Evolutionary conservation across 768 basidiomycete genomes (phyloP).

Genomic region (Stropharia rugosoannulata): DNA sequence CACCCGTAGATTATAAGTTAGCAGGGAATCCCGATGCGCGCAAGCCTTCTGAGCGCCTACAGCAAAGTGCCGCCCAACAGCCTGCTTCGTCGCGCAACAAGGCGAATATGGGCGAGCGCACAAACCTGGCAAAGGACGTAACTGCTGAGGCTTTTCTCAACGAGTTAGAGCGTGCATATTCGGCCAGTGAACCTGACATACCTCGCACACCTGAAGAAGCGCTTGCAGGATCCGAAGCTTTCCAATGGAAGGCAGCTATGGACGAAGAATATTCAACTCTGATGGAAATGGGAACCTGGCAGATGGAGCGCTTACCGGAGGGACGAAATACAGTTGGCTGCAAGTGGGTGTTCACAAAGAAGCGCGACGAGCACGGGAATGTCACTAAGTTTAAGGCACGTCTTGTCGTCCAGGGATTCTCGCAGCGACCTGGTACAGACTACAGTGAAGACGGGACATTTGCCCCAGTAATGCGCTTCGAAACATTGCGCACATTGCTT

Average conservation of each 20-base stretch:
- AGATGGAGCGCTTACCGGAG: conserved; percentile 21
- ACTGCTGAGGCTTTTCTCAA: not conserved
- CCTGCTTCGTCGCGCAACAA: conserved; percentile 3
- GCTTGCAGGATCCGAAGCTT: conserved; percentile 1
- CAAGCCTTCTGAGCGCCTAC: not conserved
- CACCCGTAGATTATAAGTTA: conserved; percentile 5
- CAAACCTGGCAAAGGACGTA: not conserved
- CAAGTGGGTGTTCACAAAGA: conserved; percentile 34
- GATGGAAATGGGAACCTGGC: conserved; percentile 28
- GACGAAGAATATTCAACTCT: conserved; percentile 24
- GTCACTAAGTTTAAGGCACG: conserved; percentile 31
- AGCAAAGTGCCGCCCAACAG: too few relatives aligned
- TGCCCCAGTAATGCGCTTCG: conserved; percentile 28
- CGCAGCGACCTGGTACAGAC: conserved; percentile 37
- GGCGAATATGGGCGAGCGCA: not conserved
- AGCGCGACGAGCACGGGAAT: conserved; percentile 30
- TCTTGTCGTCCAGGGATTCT: conserved; percentile 33
- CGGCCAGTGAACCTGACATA: not conserved
- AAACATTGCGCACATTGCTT: conserved; percentile 27
- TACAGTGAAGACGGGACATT: conserved; percentile 26
- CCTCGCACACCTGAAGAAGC: conserved; percentile 7
- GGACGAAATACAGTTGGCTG: conserved; percentile 21
- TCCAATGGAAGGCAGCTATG: conserved; percentile 24
- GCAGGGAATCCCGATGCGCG: conserved; percentile 7
- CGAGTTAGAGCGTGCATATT: not conserved